Evolutionary conservation across 164 flowering plant species (phyloP).

Genomic region (Stephania japonica): DNA sequence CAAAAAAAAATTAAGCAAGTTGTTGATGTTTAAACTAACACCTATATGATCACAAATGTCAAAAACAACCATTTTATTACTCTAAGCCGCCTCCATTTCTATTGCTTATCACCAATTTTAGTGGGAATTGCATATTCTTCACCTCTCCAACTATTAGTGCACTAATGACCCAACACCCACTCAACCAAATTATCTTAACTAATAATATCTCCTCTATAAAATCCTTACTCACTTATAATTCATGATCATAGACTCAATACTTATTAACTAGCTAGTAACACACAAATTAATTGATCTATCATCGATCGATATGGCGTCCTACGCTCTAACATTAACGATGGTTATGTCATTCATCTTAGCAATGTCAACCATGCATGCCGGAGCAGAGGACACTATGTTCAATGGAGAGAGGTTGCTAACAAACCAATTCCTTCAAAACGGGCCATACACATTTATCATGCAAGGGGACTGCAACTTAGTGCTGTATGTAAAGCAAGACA

Average conservation of each 20-base stretch:
- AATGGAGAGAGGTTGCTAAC: slow-evolving; percentile 26
- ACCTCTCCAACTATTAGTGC: background rate
- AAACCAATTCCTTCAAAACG: slow-evolving; percentile 25
- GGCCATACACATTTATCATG: slow-evolving; percentile 30
- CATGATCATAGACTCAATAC: background rate
- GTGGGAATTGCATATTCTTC: slow-evolving; percentile 1
- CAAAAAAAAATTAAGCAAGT: background rate
- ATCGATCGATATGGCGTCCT: background rate
- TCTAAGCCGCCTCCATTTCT: background rate
- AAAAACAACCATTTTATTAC: background rate
- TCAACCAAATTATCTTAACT: background rate
- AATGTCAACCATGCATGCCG: slow-evolving; percentile 7
- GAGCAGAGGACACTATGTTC: slow-evolving; percentile 26
- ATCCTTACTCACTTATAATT: background rate
- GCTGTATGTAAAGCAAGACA: slow-evolving; percentile 15
- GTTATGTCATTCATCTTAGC: slow-evolving; percentile 1
- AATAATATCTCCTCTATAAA: background rate
- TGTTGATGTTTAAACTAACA: background rate
- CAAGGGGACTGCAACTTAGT: slow-evolving; percentile 33
- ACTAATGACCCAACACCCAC: background rate
- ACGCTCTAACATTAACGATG: background rate
- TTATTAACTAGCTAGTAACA: background rate
- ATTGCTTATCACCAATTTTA: background rate
- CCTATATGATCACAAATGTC: background rate
- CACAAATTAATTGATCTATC: background rate